Base-by-base conservation (phyloP, 1,139 yeast species). In the Blastobotrys persicus region DNA sequence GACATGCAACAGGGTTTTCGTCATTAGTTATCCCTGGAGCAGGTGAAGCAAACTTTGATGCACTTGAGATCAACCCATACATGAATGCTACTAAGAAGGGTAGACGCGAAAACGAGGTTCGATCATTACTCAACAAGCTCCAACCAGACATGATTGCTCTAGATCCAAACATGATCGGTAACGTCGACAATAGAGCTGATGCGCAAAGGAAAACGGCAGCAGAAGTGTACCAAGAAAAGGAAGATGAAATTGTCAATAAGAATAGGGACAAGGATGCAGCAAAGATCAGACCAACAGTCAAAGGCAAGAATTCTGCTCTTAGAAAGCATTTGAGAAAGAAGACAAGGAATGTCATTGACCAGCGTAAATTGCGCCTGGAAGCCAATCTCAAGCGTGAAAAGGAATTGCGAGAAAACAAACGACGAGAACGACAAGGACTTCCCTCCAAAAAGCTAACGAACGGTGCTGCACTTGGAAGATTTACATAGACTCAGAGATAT, bases 31-130 rank as follows among this genome's bases (percentile, higher is more conserved):
- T 92, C 50, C 98, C 99, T 34, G 99, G 99, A 35, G 75, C 98
- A 45, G 99, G 98, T 74, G 98, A 94, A 71, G 97, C 98, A 54
- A 94, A 94, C 71, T 91, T 80, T 66, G 99, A 94, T 73, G 91
- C 98, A 2, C 72, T 89, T 63, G 98, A 94, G 69, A 71, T 84
- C 61, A 94, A 94, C 69, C 98, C 98, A 55, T 94, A 78, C 71
- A 96, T 88, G 70, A 80, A 94, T 18, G 83, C 89, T 44, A 65
- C 73, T 5, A 63, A 66, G 45, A 85, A 88, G 66, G 97, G 91
- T 70, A 84, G 98, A 74, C 95, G 92, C 69, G 95, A 92, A 72
- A 78, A 80, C 50, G 98, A 94, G 74, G 96, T 94, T 42, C 81
- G 94, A 64, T 72, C 85, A 1, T 76, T 94, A 65, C 71, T 94